phyloP scores from a whole-genome alignment of 805 yeast genomes.

The Pichia deserticola region DNA sequence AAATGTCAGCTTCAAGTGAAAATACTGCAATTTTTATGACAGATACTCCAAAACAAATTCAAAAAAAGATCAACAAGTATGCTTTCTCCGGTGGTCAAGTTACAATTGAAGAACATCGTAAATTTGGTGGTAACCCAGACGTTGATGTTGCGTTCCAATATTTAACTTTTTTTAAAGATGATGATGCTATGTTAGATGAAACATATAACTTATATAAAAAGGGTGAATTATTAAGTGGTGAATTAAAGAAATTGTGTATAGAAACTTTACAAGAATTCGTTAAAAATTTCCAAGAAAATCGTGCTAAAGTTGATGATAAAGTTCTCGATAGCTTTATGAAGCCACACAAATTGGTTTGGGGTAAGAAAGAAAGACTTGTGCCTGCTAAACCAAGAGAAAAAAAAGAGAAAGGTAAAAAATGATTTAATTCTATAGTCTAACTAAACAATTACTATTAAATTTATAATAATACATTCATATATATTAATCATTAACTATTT shows the following conservation, averaged over 20 bases:
- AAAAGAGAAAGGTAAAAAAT: constrained; percentile 27
- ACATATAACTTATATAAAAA: constrained; percentile 58
- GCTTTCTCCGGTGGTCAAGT: constrained; percentile 94
- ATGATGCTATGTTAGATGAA: constrained; percentile 66
- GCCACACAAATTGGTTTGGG: constrained; percentile 75
- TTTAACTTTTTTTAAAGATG: constrained; percentile 80
- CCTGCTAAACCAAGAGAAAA: constrained; percentile 51
- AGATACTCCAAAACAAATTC: constrained; percentile 85
- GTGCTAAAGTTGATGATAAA: constrained; percentile 57
- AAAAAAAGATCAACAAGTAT: constrained; percentile 90
- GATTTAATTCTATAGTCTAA: neutral
- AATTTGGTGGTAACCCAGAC: constrained; percentile 88
- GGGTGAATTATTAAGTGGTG: constrained; percentile 87
- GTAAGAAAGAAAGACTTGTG: constrained; percentile 65
- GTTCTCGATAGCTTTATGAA: constrained; percentile 65
- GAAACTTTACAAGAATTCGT: constrained; percentile 75
- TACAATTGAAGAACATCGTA: constrained; percentile 84
- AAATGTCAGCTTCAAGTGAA: constrained; percentile 94
- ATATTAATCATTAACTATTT: neutral
- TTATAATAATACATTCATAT: neutral
- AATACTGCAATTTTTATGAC: constrained; percentile 91
- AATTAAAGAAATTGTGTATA: constrained; percentile 83
- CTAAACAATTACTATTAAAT: neutral
- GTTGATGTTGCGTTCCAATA: constrained; percentile 95
- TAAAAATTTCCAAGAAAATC: constrained; percentile 70